Evolutionary conservation across 2,329 filamentous ascomycete genomes (phyloP), one percentile per base, ranked within the genome.

Genomic region (Emmonsiellopsis sp.): DNA sequence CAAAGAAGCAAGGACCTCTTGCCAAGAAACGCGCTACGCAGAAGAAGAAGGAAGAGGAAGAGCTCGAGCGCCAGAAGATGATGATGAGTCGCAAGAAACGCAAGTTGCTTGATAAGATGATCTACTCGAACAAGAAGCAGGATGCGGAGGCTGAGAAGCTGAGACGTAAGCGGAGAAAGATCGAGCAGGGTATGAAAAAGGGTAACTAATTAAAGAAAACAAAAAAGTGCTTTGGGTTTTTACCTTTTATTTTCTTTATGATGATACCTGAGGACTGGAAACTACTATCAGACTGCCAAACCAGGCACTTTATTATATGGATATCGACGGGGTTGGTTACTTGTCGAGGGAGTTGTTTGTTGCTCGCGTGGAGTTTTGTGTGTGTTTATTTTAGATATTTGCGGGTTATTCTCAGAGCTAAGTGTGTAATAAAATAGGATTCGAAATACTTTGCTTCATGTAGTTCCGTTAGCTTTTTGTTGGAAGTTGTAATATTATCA

Each of bases 61-160:
- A 97, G 64, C 73, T 94, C 55, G 90, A 95, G 71, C 81, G 92
- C 58, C 86, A 89, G 69, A 96, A 95, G 82, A 93, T 94, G 76
- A 98, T 98, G 93, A 85, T 97, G 78, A 88, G 87, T 71, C 88
- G 94, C 72, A 93, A 94, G 82, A 98, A 97, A 84, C 81, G 93
- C 65, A 96, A 96, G 83, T 76, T 96, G 65, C 86, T 92, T 61
- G 93, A 97, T 78, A 93, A 96, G 77, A 98, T 98, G 89, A 80
- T 90, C 67, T 94, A 95, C 73, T 90, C 84, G 58, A 95, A 96
- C 73, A 91, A 86, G 74, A 91, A 93, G 80, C 88, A 89, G 78
- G 92, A 92, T 61, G 86, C 84, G 30, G 89, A 95, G 75, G 88
- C 92, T 47, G 86, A 92, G 76, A 87, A 85, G 74, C 75, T 98